Evolutionary conservation across 306 rosid species (phyloP).

Genomic region (Prunus mongolica): DNA sequence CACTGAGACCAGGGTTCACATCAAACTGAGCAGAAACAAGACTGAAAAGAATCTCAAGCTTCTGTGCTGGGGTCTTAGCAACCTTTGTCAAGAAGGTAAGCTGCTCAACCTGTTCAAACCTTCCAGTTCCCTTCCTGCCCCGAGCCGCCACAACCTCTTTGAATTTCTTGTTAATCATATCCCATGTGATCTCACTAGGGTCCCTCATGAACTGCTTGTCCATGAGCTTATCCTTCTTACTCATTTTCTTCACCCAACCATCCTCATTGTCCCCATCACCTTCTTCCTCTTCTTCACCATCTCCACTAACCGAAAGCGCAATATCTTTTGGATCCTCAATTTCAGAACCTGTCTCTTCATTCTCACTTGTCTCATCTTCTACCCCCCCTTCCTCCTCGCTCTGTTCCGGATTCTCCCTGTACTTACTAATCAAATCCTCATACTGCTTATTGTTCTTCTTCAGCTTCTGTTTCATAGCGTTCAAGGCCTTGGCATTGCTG

Average conservation of each 20-base stretch:
- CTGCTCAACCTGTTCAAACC: constrained; percentile 84
- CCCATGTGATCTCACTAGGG: constrained; percentile 83
- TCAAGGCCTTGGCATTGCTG: constrained; percentile 81
- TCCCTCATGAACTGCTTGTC: constrained; percentile 65
- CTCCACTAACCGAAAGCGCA: constrained; percentile 44
- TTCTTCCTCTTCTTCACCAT: constrained; percentile 37
- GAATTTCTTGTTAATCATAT: constrained; percentile 68
- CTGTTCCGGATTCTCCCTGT: constrained; percentile 59
- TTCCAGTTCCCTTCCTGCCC: constrained; percentile 89
- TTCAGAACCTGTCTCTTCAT: constrained; percentile 50
- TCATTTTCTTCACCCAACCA: constrained; percentile 55
- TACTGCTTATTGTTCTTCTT: constrained; percentile 78
- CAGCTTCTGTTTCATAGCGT: constrained; percentile 79
- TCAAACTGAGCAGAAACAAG: constrained; percentile 84
- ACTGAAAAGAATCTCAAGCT: constrained; percentile 73
- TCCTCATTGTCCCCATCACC: constrained; percentile 29
- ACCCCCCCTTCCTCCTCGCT: constrained; percentile 50
- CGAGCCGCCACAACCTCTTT: constrained; percentile 83
- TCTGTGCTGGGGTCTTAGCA: constrained; percentile 90
- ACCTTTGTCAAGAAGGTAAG: constrained; percentile 73
- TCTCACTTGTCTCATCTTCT: constrained; percentile 45
- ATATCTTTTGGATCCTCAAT: constrained; percentile 49
- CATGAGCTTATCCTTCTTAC: constrained; percentile 60
- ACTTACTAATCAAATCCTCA: constrained; percentile 65
- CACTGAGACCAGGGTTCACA: constrained; percentile 84